Evolutionary conservation across 164 flowering plant genomes (phyloP).

Genomic region (Akebia trifoliata): DNA sequence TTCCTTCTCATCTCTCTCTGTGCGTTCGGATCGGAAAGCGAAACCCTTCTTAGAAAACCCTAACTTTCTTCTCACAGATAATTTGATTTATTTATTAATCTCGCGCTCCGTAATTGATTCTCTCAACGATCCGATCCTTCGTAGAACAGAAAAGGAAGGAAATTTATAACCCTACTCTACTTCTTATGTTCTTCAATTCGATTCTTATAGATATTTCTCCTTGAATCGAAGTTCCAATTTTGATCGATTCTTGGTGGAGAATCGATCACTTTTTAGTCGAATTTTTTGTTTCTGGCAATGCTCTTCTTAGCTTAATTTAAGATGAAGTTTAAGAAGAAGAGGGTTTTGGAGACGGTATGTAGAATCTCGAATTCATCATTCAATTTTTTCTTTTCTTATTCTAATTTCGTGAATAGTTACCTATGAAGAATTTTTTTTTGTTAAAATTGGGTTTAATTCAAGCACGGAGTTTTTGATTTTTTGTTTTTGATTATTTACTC

Average conservation of each 20-base stretch:
- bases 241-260: conserved; percentile 20
- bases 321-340: conserved; percentile 58
- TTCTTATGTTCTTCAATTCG: background rate
- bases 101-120: background rate
- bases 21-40: conserved; percentile 8
- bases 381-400: background rate
- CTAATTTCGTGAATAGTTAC: background rate
- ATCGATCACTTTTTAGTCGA: conserved; percentile 18
- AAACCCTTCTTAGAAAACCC: conserved; percentile 1
- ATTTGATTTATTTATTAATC: background rate
- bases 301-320: conserved; percentile 24
- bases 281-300: conserved; percentile 25
- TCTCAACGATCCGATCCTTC: background rate
- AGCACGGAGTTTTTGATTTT: background rate
- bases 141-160: too few species aligned
- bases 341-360: conserved; percentile 62
- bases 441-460: background rate
- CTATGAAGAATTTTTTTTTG: background rate
- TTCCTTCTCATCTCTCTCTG: background rate
- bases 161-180: background rate
- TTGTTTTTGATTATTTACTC: background rate
- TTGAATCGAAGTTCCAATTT: background rate
- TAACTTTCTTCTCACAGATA: background rate
- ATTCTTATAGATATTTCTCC: background rate
- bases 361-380: background rate